Conservation (phyloP, 345 rosid genomes). For the Acer yangbiense region DNA sequence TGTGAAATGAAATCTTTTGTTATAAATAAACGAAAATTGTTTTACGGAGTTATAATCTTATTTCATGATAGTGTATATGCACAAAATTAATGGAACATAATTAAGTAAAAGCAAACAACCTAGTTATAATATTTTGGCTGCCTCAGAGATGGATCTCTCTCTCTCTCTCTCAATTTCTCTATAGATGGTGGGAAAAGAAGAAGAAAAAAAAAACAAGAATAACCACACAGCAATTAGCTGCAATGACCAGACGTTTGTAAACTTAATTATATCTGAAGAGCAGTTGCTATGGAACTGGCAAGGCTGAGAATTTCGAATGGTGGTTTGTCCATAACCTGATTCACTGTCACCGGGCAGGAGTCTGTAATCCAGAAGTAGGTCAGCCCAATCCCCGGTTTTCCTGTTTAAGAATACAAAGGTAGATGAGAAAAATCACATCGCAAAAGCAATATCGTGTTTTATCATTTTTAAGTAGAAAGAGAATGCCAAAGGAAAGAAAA, state of each 20-base stretch:
- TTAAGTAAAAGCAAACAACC: neutral
- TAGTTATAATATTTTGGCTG: neutral
- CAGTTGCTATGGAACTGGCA: constrained; percentile 78
- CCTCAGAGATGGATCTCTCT: neutral
- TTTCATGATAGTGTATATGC: too few relatives aligned
- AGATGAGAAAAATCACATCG: neutral
- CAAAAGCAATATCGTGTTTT: neutral
- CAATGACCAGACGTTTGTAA: neutral
- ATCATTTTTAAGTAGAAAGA: neutral
- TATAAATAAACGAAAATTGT: neutral
- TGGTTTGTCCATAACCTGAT: constrained; percentile 62
- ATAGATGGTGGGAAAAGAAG: neutral
- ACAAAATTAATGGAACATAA: too few relatives aligned
- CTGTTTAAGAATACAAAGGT: constrained; percentile 33
- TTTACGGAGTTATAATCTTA: too few relatives aligned
- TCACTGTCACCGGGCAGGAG: constrained; percentile 82
- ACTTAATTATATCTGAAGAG: constrained; percentile 61
- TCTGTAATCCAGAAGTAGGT: constrained; percentile 96
- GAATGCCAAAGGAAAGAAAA: neutral
- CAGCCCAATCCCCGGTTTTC: constrained; percentile 67
- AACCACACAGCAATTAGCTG: neutral
- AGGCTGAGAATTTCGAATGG: constrained; percentile 96
- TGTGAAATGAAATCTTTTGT: neutral
- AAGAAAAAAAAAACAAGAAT: neutral
- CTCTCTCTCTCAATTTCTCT: neutral